Conservation (phyloP, 768 basidiomycete genomes). For the Suillus discolor region DNA sequence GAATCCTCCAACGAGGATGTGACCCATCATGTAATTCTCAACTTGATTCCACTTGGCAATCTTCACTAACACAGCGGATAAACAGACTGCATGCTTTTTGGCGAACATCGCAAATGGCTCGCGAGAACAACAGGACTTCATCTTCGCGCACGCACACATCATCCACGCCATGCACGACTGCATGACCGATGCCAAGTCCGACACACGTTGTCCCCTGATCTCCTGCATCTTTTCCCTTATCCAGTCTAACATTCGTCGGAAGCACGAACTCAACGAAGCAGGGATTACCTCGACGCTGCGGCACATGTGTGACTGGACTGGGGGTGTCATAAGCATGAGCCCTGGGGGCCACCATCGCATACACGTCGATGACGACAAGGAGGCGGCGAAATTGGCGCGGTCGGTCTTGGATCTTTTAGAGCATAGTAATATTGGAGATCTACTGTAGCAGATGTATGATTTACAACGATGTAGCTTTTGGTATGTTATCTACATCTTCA, state of each 20-base stretch:
- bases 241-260: slow-evolving; percentile 37
- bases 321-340: slow-evolving; percentile 27
- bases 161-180: slow-evolving; percentile 56
- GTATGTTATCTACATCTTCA: neutral
- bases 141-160: slow-evolving; percentile 54
- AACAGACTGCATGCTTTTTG: slow-evolving; percentile 58
- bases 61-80: neutral
- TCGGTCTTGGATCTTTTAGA: slow-evolving; percentile 55
- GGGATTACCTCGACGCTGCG: slow-evolving; percentile 48
- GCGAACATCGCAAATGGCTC: slow-evolving; percentile 72
- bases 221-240: slow-evolving; percentile 62
- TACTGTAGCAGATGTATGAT: slow-evolving; percentile 12
- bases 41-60: neutral
- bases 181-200: slow-evolving; percentile 60
- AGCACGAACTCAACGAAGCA: slow-evolving; percentile 42
- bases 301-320: slow-evolving; percentile 44
- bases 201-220: slow-evolving; percentile 62
- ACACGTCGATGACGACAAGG: slow-evolving; percentile 59
- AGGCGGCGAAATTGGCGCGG: slow-evolving; percentile 59
- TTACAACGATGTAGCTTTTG: neutral
- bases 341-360: slow-evolving; percentile 39
- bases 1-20: slow-evolving; percentile 56
- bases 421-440: slow-evolving; percentile 26
- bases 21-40: slow-evolving; percentile 47
- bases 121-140: slow-evolving; percentile 48